phyloP scores from a whole-genome alignment of 2,329 filamentous ascomycete genomes.

The Calonectria pseudoturangicola region DNA sequence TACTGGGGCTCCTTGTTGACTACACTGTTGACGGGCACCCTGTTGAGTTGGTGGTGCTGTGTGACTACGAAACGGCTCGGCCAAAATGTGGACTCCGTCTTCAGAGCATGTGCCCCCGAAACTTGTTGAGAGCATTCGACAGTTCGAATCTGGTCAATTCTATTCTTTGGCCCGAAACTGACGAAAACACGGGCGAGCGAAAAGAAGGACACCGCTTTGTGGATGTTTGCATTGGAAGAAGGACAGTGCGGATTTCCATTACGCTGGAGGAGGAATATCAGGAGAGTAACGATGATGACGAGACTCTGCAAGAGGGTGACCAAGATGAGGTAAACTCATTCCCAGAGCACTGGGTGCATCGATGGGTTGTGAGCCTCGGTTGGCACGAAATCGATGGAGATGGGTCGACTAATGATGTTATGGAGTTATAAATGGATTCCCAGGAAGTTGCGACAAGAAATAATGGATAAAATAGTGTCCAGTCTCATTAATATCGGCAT shows the following conservation, averaged over 20 bases:
- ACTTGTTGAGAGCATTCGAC: constrained; percentile 6
- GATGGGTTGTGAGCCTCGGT: constrained; percentile 1
- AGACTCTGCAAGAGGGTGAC: background rate
- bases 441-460: background rate
- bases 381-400: constrained; percentile 22
- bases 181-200: background rate
- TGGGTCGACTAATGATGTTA: background rate
- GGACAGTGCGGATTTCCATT: background rate
- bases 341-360: background rate
- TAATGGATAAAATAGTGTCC: background rate
- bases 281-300: background rate
- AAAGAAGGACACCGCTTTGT: background rate
- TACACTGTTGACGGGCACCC: background rate
- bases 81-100: constrained; percentile 14
- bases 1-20: constrained; percentile 7
- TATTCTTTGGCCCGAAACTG: constrained; percentile 9
- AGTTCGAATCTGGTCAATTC: background rate
- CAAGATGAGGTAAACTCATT: background rate
- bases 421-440: background rate
- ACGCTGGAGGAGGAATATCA: background rate
- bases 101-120: background rate
- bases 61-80: background rate
- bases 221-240: background rate
- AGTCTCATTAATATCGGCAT: background rate
- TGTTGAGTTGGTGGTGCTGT: background rate